Base-by-base conservation (phyloP, 2,329 filamentous ascomycete genomes). In the Gremmenia infestans region DNA sequence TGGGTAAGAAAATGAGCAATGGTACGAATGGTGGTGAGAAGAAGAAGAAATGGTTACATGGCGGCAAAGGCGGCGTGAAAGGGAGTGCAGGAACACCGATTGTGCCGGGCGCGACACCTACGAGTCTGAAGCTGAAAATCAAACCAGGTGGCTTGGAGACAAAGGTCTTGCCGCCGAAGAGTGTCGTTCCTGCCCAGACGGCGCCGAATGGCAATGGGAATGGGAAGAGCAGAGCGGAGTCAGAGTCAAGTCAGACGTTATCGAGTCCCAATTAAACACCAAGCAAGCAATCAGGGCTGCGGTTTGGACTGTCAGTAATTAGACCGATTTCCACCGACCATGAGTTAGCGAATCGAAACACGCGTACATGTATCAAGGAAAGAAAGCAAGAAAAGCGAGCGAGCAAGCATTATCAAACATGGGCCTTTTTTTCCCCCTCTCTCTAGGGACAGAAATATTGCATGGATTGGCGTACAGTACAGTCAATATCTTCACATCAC, bases 171-270 rank as follows among this genome's bases (percentile, higher is more conserved):
- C 56, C 56, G 35, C 48, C 60, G n/a, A 60, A 56, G 32, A 54
- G 49, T 32, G 54, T 47, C 11, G 43, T 48, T 40, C 25, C 25
- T 8, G 52, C 40, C 36, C 37, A 28, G 7, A 28, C 25, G 25
- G 25, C 8, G 25, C 7, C 25, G 25, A 62, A 60, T 50, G 60
- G 58, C 14, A 28, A 23, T 37, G 12, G 35, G n/a, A 48, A 28
- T 17, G 43, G 53, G 35, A 55, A 55, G 43, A 17, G 14, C 52
- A 22, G 61, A 42, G 54, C 54, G 2, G 55, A 57, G 19, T 57
- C 54, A 3, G 57, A 60, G 43, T 60, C 57, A 14, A 65, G 63
- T 50, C 63, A 65, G 48, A 66, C 64, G 15, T 43, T 64, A 47
- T 58, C 54, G 19, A 63, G 60, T 12, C 60, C 62, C 15, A 63